A percentile compares a stretch with the other conserved stretches of the same genome.
These are phyloP conservation scores for Botryococcus braunii DNA, from an alignment of 163 green algal genomes.

Conservation along the genomic window DNA sequence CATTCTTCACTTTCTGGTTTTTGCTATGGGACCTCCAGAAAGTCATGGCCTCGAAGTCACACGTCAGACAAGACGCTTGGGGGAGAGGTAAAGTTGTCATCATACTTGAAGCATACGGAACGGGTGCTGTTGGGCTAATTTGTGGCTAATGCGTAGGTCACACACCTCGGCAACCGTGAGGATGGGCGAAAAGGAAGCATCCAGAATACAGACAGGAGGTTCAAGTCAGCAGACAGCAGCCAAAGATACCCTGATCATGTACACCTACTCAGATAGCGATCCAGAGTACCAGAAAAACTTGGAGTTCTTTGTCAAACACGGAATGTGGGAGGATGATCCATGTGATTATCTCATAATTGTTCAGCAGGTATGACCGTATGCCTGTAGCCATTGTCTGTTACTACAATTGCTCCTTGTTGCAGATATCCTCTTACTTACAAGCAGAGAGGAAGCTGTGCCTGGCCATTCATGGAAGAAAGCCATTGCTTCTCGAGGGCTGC, in stretches of 20 bases:
- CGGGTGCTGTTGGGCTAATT: no score
- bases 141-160: no score
- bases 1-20: no score
- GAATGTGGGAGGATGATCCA: slow-evolving; percentile 30
- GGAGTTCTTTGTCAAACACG: slow-evolving; percentile 37
- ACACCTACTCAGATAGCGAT: slow-evolving; percentile 42
- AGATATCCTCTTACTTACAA: background rate
- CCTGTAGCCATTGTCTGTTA: background rate
- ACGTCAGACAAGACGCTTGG: no score
- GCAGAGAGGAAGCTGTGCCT: background rate
- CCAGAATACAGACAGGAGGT: no score
- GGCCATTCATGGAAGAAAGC: background rate
- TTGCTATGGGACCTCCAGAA: no score
- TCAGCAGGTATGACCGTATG: slow-evolving; percentile 23
- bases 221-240: background rate
- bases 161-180: no score
- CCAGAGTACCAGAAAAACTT: slow-evolving; percentile 46
- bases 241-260: slow-evolving; percentile 35
- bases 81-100: no score
- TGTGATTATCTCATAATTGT: slow-evolving; percentile 43
- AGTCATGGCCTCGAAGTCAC: no score
- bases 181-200: no score
- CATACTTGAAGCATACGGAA: no score
- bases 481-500: background rate
- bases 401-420: background rate